Base-by-base conservation (phyloP, 352 stramenopile genomes). In the Phytophthora cactorum region DNA sequence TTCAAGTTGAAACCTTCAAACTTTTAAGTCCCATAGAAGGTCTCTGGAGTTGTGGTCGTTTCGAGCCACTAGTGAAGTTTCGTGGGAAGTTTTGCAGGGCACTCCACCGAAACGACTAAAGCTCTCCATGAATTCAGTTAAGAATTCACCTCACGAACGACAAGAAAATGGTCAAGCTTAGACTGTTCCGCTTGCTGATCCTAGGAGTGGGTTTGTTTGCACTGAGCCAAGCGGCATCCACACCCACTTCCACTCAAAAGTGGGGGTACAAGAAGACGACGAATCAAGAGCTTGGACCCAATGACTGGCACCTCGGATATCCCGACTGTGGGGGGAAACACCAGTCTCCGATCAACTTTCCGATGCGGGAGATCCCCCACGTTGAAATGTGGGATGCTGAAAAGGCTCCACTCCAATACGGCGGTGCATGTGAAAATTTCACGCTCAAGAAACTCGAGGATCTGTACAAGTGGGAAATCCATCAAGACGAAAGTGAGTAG, bases 261-360 rank as follows among this genome's bases (percentile, higher is more conserved):
- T 91, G 82, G 82, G 70, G 80, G 27, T 91, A 91, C 67, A 70
- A 79, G 45, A 66, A 85, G 29, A 62, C 82, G 41, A 65, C 49
- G 4, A 46, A 69, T 0, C 54, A 68, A 0, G 74, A 85, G 43
- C 39, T 69, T 0, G 80, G 79, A 0, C 82, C 82, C 25, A 72
- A 71, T 2, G 70, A 78, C 45, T 91, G 82, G 82, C 74, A 67
- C 25, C 61, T 69, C 12, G 45, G 74, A 7, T 79, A 74, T 38
- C 15, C 74, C 0, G 27, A 60, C 2, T 90, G 82, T 52, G 63
- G 61, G 10, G 80, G 82, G 36, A 56, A 15, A 1, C 63, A 81
- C 60, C 82, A 90, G 66, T 90, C 80, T 27, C 82, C 82, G 4
- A 74, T 89, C 58, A 84, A 88, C 59, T 65, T 90, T 29, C 68